phyloP scores from a whole-genome alignment of 306 rosid genomes.

The Quercus wislizeni region DNA sequence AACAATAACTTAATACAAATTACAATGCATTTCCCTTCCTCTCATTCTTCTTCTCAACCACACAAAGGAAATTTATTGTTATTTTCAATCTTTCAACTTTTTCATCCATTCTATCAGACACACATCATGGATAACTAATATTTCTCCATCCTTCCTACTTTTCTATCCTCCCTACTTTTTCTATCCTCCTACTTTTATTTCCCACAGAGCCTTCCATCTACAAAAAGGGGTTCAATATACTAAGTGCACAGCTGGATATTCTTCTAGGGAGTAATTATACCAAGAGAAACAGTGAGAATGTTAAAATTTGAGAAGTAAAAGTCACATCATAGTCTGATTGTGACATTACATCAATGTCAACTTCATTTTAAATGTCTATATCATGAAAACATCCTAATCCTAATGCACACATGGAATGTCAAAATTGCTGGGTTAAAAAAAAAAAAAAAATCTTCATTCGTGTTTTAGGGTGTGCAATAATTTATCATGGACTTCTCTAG shows the following conservation, averaged over 20 bases:
- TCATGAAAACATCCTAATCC: background rate
- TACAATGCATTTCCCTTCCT: too few relatives aligned
- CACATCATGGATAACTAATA: too few relatives aligned
- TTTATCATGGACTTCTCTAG: background rate
- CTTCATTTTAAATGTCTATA: background rate
- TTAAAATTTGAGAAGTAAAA: background rate
- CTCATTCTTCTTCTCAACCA: too few relatives aligned
- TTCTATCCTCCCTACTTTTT: too few relatives aligned
- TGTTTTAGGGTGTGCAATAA: background rate
- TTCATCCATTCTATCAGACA: too few relatives aligned
- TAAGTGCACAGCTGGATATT: background rate
- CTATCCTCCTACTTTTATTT: too few relatives aligned
- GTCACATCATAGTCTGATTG: background rate
- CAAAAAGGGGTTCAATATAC: background rate
- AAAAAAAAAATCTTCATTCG: background rate
- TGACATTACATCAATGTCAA: background rate
- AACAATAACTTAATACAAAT: too few relatives aligned
- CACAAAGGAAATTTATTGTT: too few relatives aligned
- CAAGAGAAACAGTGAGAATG: background rate
- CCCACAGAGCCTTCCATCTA: background rate
- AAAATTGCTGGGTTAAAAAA: too few relatives aligned
- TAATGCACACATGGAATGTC: background rate
- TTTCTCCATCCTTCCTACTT: too few relatives aligned
- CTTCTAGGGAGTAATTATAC: background rate
- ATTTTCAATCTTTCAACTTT: too few relatives aligned